Evolutionary conservation across 441 rosid species (phyloP), one percentile per base, ranked within the genome.

Genomic region (Syzygium syzygioides): DNA sequence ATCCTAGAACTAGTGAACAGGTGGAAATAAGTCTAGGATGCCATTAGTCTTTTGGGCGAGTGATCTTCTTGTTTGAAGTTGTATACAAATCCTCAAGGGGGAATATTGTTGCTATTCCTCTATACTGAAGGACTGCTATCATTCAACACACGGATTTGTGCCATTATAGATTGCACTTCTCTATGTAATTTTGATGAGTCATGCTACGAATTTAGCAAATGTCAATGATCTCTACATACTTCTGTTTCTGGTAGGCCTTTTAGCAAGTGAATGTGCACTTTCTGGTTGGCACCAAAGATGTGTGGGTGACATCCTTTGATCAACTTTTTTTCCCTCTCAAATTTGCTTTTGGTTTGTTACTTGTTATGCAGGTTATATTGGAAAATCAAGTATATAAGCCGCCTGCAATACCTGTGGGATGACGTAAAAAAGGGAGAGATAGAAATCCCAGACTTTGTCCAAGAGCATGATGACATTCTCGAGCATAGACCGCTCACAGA

Each of bases 401-500:
- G 98, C 68, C 88, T 95, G 89, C 96, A 95, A 90, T 95, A 95
- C 86, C 94, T 95, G 41, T 95, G 96, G 96, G 94, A 94, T 3
- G 94, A 93, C 6, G 92, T 95, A 84, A 94, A 91, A 94, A 95
- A 92, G 92, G 94, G 94, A 3, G 95, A 95, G 90, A 89, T 94
- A 52, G 98, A 94, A 90, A 92, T 95, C 86, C 98, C 97, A 5
- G 95, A 94, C 86, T 93, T 95, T 92, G 98, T 95, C 80, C 90
- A 91, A 28, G 88, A 90, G 64, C 98, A 95, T 50, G 98, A 95
- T 68, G 87, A 91, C 56, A 92, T 95, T 90, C 95, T 95, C 0
- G 96, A 95, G 93, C 95, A 94, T 92, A 94, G 98, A 88, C 98
- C 96, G 18, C 93, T 95, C 57, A 95, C 95, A 1, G 98, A 95